These are phyloP conservation scores for Sisymbrium irio DNA, from an alignment of 345 rosid species.

Conservation along the genomic window DNA sequence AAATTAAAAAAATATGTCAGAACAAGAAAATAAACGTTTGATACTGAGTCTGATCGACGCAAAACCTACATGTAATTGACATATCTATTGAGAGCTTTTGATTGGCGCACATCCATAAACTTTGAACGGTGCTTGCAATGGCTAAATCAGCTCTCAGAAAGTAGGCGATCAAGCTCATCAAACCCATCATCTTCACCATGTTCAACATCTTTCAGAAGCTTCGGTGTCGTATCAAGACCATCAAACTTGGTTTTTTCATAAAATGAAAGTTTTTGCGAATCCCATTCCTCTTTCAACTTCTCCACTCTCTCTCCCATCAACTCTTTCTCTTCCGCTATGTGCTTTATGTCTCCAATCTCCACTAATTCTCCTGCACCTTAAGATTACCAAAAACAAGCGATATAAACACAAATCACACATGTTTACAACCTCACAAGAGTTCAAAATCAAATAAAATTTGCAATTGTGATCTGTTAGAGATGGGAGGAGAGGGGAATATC, in stretches of 20 bases:
- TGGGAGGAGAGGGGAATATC: constrained; percentile 1
- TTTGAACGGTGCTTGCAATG: constrained; percentile 6
- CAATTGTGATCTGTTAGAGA: background rate
- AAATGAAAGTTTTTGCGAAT: constrained; percentile 43
- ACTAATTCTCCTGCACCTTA: constrained; percentile 51
- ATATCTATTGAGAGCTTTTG: background rate
- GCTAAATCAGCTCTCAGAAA: constrained; percentile 16
- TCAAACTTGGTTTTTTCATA: constrained; percentile 47
- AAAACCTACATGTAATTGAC: background rate
- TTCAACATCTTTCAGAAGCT: background rate
- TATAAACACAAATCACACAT: background rate
- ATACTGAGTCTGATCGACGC: background rate
- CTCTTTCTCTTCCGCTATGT: constrained; percentile 51
- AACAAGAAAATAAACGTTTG: background rate
- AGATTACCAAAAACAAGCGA: constrained; percentile 25
- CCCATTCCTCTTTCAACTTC: constrained; percentile 56
- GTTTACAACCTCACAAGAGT: background rate
- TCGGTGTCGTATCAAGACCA: constrained; percentile 2
- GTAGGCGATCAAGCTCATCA: constrained; percentile 43
- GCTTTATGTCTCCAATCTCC: constrained; percentile 52
- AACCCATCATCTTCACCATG: constrained; percentile 33
- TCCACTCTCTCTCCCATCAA: constrained; percentile 44
- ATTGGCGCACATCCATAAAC: background rate
- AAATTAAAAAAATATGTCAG: background rate
- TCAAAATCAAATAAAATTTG: background rate